Evolutionary conservation across 805 yeast species (phyloP), one percentile per base, ranked within the genome.

Genomic region (Cyberlindnera euphorbiiphila): DNA sequence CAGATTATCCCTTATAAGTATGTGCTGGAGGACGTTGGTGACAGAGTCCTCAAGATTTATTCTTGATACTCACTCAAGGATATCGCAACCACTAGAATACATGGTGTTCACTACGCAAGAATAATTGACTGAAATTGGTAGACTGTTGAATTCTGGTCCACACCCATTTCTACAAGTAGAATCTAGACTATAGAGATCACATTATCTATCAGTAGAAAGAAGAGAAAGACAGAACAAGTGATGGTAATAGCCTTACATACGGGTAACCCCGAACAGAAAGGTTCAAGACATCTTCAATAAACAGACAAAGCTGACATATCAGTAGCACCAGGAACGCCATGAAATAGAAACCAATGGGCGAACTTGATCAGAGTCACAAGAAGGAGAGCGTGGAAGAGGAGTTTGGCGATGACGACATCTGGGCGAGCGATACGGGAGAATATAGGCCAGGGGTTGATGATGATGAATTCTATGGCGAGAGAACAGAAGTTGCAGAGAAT

Each of bases 21-120:
- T 38, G 68, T 78, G 32, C 70, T 79, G 30, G 77, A 72, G 11
- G 76, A 72, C 8, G 76, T 85, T 21, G 88, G 78, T 39, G 68
- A 72, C 24, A 70, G 95, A 47, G 70, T 80, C 9, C 43, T 68
- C 21, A 26, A 28, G 30, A 14, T 27, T 17, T 39, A 43, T 33
- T 12, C 34, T 12, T 38, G 34, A n/a, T n/a, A n/a, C n/a, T n/a
- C n/a, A n/a, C n/a, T n/a, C n/a, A n/a, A n/a, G n/a, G n/a, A n/a
- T n/a, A n/a, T n/a, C n/a, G n/a, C n/a, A n/a, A n/a, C n/a, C n/a
- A n/a, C n/a, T n/a, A n/a, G n/a, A n/a, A n/a, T n/a, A n/a, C n/a
- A n/a, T n/a, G n/a, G n/a, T n/a, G n/a, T n/a, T n/a, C n/a, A n/a
- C n/a, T n/a, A n/a, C n/a, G n/a, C n/a, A n/a, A n/a, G n/a, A n/a